Evolutionary conservation across 2,329 filamentous ascomycete genomes (phyloP).

Genomic region (Alternaria angustiovoidea): DNA sequence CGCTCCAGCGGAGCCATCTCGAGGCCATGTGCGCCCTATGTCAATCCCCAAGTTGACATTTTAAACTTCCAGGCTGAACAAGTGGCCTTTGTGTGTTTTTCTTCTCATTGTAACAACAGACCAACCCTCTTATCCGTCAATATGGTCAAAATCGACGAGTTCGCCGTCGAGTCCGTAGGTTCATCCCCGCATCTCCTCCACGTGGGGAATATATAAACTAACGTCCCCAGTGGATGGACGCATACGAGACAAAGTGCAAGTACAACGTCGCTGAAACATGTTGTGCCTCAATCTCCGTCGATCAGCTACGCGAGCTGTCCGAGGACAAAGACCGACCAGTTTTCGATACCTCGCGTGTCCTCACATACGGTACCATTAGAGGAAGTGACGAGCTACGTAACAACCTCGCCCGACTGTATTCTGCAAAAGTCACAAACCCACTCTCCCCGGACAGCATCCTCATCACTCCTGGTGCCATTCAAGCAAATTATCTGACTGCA

Average conservation of each 20-base stretch:
- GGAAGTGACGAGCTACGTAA: conserved; percentile 70
- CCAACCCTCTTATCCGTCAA: conserved; percentile 17
- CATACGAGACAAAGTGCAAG: conserved; percentile 60
- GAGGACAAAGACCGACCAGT: conserved; percentile 62
- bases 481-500: conserved; percentile 82
- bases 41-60: conserved; percentile 9
- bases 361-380: conserved; percentile 77
- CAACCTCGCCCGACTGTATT: conserved; percentile 72
- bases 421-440: conserved; percentile 59
- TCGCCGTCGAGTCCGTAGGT: conserved; percentile 74
- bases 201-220: conserved; percentile 13
- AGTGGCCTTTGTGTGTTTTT: background rate
- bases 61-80: background rate
- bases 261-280: conserved; percentile 84
- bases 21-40: conserved; percentile 25
- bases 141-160: conserved; percentile 68
- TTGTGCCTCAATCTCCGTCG: conserved; percentile 75
- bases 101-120: background rate
- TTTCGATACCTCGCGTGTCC: conserved; percentile 62
- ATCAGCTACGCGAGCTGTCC: conserved; percentile 69
- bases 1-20: conserved; percentile 18
- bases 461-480: conserved; percentile 81
- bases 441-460: conserved; percentile 70
- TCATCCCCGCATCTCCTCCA: conserved; percentile 28
- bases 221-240: conserved; percentile 63